Conservation (phyloP, 495 filamentous ascomycete species). For the Parmelia sp. region DNA sequence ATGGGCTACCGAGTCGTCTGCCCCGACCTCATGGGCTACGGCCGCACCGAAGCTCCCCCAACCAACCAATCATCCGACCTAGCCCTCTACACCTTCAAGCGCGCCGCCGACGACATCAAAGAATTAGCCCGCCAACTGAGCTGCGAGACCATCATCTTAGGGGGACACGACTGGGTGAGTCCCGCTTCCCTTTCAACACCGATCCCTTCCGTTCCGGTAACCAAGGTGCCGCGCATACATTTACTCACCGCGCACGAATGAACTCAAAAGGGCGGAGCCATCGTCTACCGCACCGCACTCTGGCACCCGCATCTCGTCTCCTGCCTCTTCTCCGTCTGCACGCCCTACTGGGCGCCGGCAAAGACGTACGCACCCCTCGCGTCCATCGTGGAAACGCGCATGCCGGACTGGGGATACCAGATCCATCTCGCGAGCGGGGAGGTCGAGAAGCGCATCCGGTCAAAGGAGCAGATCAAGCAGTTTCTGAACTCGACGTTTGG, state of each 20-base stretch:
- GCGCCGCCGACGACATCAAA: conserved; percentile 62
- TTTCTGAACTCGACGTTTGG: conserved; percentile 68
- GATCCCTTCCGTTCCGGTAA: neutral
- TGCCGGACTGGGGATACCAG: conserved; percentile 81
- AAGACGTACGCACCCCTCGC: conserved; percentile 46
- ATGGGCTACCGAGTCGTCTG: conserved; percentile 65
- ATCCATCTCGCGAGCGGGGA: conserved; percentile 63
- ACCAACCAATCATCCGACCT: conserved; percentile 42
- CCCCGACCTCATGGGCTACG: conserved; percentile 77
- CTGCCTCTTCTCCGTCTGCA: conserved; percentile 71
- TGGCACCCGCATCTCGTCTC: conserved; percentile 66
- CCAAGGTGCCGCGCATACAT: no score
- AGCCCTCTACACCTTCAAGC: conserved; percentile 60
- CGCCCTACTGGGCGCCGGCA: conserved; percentile 56
- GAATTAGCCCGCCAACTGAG: conserved; percentile 55
- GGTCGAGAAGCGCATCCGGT: conserved; percentile 52
- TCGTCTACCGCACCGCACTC: conserved; percentile 58
- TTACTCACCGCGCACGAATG: no score
- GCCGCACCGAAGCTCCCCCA: conserved; percentile 59
- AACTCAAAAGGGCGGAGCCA: conserved; percentile 45
- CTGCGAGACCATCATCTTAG: conserved; percentile 57
- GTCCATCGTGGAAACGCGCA: conserved; percentile 45
- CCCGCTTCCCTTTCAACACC: neutral
- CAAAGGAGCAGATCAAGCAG: conserved; percentile 52
- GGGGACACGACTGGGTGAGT: conserved; percentile 82